A percentile compares a stretch with the other conserved stretches of the same genome.
phyloP scores from a whole-genome alignment of 2,329 filamentous ascomycete genomes.

The Gremmenia infestans region DNA sequence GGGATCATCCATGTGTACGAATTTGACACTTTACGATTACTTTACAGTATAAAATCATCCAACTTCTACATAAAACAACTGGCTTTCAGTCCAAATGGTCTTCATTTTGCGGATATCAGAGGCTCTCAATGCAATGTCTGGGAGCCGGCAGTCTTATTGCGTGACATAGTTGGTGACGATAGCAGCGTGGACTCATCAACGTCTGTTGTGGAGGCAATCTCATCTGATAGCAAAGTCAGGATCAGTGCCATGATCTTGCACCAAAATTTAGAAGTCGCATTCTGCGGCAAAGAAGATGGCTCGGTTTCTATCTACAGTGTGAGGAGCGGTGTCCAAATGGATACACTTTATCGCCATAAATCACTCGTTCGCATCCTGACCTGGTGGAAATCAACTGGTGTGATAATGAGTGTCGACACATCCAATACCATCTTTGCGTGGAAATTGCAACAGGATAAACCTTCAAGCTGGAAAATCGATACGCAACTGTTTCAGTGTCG shows the following conservation, averaged over 20 bases:
- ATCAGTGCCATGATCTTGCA: slow-evolving; percentile 31
- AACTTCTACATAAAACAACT: slow-evolving; percentile 12
- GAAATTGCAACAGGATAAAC: slow-evolving; percentile 5
- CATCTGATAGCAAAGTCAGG: slow-evolving; percentile 23
- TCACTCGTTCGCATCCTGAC: slow-evolving; percentile 27
- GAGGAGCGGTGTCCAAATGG: slow-evolving; percentile 23
- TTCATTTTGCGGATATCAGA: slow-evolving; percentile 34
- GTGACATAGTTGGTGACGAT: slow-evolving; percentile 26
- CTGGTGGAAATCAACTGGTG: slow-evolving; percentile 23
- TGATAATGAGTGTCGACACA: slow-evolving; percentile 27
- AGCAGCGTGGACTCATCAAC: slow-evolving; percentile 22
- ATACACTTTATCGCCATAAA: slow-evolving; percentile 30
- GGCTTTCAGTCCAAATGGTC: slow-evolving; percentile 30
- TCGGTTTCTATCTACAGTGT: slow-evolving; percentile 30
- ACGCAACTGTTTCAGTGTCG: slow-evolving; percentile 18
- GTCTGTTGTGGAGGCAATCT: slow-evolving; percentile 22
- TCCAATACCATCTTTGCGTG: slow-evolving; percentile 21
- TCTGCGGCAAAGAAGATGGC: slow-evolving; percentile 36
- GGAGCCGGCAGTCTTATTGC: slow-evolving; percentile 29
- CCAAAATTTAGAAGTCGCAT: slow-evolving; percentile 23
- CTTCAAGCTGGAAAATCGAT: not conserved
- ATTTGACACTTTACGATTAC: slow-evolving; percentile 28
- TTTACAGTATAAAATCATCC: slow-evolving; percentile 26
- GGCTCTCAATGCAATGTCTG: slow-evolving; percentile 35
- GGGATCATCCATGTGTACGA: slow-evolving; percentile 27